phyloP scores from a whole-genome alignment of 2,329 filamentous ascomycete genomes.

The Sclerotinia subarctica region DNA sequence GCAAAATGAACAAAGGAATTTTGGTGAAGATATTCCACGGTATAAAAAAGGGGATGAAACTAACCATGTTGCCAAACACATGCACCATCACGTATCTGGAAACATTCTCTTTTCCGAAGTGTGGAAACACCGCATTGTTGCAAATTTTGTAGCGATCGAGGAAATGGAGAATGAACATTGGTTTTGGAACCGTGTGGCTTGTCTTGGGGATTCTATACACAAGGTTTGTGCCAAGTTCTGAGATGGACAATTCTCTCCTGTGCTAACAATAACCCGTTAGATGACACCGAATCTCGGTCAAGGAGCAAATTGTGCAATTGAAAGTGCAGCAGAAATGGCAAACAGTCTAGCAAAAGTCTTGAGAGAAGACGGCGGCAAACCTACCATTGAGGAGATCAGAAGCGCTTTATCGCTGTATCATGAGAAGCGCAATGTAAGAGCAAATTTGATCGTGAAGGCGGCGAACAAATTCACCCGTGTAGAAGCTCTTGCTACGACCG shows the following conservation, averaged over 20 bases:
- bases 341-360: constrained; percentile 32
- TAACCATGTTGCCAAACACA: neutral
- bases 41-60: constrained; percentile 8
- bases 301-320: constrained; percentile 44
- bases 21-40: constrained; percentile 2
- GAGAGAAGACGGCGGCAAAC: constrained; percentile 11
- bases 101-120: constrained; percentile 9
- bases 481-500: constrained; percentile 26
- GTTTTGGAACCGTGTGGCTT: constrained; percentile 27
- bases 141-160: constrained; percentile 10
- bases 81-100: constrained; percentile 10
- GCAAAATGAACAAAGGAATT: constrained; percentile 9
- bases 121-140: constrained; percentile 4
- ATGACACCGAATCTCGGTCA: constrained; percentile 35
- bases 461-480: constrained; percentile 31
- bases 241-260: accelerated
- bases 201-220: constrained; percentile 28
- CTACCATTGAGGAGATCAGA: neutral
- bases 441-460: constrained; percentile 26
- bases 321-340: constrained; percentile 40
- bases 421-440: constrained; percentile 27
- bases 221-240: constrained; percentile 28
- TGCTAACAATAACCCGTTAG: neutral
- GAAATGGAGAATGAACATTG: constrained; percentile 25
- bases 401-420: constrained; percentile 23